Conservation (phyloP, 805 yeast species). For the Metahyphopichia silvanorum region DNA sequence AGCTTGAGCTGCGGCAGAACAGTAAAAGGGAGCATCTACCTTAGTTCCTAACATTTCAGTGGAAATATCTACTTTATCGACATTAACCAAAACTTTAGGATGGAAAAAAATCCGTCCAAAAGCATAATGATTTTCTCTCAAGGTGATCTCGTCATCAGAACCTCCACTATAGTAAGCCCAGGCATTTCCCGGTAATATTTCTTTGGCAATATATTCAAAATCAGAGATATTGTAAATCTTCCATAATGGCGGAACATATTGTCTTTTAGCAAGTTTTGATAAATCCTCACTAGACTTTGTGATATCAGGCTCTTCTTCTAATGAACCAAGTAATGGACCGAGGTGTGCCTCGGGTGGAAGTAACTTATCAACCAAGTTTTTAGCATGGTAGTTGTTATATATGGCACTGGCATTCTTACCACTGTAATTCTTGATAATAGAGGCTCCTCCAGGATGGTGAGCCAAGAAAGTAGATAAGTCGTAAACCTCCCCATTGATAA, state of each 20-base stretch:
- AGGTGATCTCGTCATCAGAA: conserved; percentile 86
- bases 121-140: conserved; percentile 88
- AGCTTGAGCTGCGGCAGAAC: conserved; percentile 90
- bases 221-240: conserved; percentile 24
- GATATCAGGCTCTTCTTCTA: conserved; percentile 10
- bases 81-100: conserved; percentile 82
- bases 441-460: conserved; percentile 48
- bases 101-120: conserved; percentile 85
- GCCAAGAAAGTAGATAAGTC: conserved; percentile 31
- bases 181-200: conserved; percentile 43
- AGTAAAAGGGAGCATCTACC: conserved; percentile 76
- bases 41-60: conserved; percentile 75
- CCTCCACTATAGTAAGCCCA: conserved; percentile 95
- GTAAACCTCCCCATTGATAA: conserved; percentile 26
- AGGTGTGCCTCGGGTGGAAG: conserved; percentile 14
- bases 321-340: conserved; percentile 20
- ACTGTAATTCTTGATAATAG: conserved; percentile 39
- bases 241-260: conserved; percentile 8
- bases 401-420: conserved; percentile 57
- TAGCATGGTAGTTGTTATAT: conserved; percentile 38
- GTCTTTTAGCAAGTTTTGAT: conserved; percentile 9
- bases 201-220: conserved; percentile 27
- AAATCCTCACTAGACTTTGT: conserved; percentile 18
- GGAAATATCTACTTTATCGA: conserved; percentile 62
- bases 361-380: conserved; percentile 12